These are phyloP conservation scores for Sherardia arvensis DNA, from an alignment of 257 asterid species.

Conservation along the genomic window DNA sequence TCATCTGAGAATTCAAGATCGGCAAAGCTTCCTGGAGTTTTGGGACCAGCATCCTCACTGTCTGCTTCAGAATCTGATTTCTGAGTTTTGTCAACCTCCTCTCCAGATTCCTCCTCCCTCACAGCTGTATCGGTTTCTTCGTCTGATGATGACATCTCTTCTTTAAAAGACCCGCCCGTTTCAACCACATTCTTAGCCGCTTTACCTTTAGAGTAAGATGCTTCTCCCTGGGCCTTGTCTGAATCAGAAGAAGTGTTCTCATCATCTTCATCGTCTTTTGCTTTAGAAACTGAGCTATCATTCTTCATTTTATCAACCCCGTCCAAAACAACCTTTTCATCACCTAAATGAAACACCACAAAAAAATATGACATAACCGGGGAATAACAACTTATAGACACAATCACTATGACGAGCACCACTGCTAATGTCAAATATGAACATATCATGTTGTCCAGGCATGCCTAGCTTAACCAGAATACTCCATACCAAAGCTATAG, in stretches of 20 bases:
- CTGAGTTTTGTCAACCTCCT: slow-evolving; percentile 29
- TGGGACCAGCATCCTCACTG: slow-evolving; percentile 17
- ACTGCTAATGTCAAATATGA: not conserved
- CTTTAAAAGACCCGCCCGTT: slow-evolving; percentile 36
- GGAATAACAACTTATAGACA: not conserved
- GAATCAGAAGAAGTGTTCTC: slow-evolving; percentile 35
- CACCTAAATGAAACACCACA: slow-evolving; percentile 11
- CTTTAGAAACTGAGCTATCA: slow-evolving; percentile 21
- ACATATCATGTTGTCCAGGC: not conserved
- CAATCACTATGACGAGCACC: not conserved
- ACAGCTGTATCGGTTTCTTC: slow-evolving; percentile 27
- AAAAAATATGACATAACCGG: not conserved
- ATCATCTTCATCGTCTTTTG: slow-evolving; percentile 29
- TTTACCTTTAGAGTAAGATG: slow-evolving; percentile 42
- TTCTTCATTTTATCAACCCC: slow-evolving; percentile 33
- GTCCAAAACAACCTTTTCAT: slow-evolving; percentile 22
- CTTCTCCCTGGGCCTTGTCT: slow-evolving; percentile 41
- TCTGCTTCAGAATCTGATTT: slow-evolving; percentile 23
- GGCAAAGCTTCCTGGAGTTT: slow-evolving; percentile 25
- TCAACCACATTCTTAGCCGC: slow-evolving; percentile 29
- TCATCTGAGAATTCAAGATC: slow-evolving; percentile 64
- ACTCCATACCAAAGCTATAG: not conserved
- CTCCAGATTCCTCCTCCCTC: slow-evolving; percentile 34
- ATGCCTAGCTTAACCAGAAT: not conserved
- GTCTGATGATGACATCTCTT: slow-evolving; percentile 50